phyloP scores from a whole-genome alignment of 768 basidiomycete species.

The Gymnopilus junonius region DNA sequence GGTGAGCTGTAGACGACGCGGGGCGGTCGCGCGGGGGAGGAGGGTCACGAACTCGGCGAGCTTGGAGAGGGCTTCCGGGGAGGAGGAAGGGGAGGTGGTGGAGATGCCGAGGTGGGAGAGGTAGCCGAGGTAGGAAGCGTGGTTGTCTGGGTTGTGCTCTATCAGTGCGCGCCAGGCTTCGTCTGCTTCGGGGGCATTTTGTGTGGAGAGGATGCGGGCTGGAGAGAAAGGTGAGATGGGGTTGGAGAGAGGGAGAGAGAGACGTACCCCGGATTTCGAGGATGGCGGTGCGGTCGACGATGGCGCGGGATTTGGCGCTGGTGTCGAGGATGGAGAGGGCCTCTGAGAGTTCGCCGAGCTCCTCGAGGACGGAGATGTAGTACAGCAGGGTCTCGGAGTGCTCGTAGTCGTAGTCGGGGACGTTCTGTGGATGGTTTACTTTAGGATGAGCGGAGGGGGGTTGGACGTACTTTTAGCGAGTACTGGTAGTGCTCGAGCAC shows the following conservation, averaged over 20 bases:
- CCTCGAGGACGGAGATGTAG: slow-evolving; percentile 74
- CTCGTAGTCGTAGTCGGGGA: slow-evolving; percentile 80
- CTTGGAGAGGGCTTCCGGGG: slow-evolving; percentile 52
- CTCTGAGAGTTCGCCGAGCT: slow-evolving; percentile 62
- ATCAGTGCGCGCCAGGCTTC: slow-evolving; percentile 82
- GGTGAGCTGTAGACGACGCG: slow-evolving; percentile 73
- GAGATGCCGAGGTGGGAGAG: slow-evolving; percentile 67
- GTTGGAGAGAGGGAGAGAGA: slow-evolving; percentile 9
- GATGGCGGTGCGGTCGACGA: slow-evolving; percentile 74
- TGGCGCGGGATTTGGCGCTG: slow-evolving; percentile 62
- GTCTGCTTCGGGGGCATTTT: slow-evolving; percentile 71
- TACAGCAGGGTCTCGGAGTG: slow-evolving; percentile 85
- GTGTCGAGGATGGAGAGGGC: slow-evolving; percentile 68
- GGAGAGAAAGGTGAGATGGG: slow-evolving; percentile 5
- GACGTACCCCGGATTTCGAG: slow-evolving; percentile 68
- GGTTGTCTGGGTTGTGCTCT: slow-evolving; percentile 83
- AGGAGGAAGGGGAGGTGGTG: slow-evolving; percentile 38
- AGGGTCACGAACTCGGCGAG: slow-evolving; percentile 65
- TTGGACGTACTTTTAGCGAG: slow-evolving; percentile 65
- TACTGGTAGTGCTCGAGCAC: slow-evolving; percentile 74
- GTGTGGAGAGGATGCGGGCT: slow-evolving; percentile 82
- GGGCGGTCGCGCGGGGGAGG: slow-evolving; percentile 71
- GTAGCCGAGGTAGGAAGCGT: slow-evolving; percentile 80
- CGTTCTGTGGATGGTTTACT: slow-evolving; percentile 49
- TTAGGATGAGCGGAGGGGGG: neutral